Conservation (phyloP, 768 basidiomycete species). For the Leccinellum albellum region DNA sequence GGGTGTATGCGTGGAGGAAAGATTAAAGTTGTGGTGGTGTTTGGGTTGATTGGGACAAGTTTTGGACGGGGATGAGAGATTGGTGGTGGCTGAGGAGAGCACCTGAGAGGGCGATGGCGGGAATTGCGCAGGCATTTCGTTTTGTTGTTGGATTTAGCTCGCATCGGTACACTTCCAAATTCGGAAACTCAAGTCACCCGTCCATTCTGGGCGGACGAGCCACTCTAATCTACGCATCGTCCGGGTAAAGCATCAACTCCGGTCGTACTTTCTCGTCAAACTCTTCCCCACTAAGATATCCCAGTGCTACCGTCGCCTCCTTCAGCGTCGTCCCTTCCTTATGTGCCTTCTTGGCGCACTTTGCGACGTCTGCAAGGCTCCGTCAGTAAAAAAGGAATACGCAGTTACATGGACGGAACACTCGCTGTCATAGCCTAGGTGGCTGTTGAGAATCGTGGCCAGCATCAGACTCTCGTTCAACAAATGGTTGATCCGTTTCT, state of each 20-base stretch:
- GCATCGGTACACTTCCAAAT: constrained; percentile 32
- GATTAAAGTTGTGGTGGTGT: not conserved
- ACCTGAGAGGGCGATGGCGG: constrained; percentile 28
- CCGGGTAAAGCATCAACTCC: constrained; percentile 84
- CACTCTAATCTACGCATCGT: constrained; percentile 36
- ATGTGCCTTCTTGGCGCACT: constrained; percentile 99
- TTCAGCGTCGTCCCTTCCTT: constrained; percentile 96
- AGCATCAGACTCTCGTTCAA: constrained; percentile 97
- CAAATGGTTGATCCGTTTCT: constrained; percentile 83
- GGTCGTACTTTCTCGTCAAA: constrained; percentile 93
- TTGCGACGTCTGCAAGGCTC: constrained; percentile 78
- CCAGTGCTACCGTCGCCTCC: constrained; percentile 86
- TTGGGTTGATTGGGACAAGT: not conserved
- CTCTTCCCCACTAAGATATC: constrained; percentile 82
- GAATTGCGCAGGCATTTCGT: constrained; percentile 33
- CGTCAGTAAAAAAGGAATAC: constrained; percentile 9
- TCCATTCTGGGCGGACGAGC: constrained; percentile 28
- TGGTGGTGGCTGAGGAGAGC: constrained; percentile 18
- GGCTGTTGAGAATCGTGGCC: constrained; percentile 94
- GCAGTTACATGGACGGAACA: constrained; percentile 14
- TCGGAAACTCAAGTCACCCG: constrained; percentile 24
- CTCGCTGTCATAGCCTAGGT: constrained; percentile 96
- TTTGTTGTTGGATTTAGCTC: constrained; percentile 36
- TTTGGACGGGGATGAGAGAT: not conserved
- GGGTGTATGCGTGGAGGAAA: not conserved